Evolutionary conservation across 139 green algal species (phyloP).

Genomic region (Chlamydomonas sp.): DNA sequence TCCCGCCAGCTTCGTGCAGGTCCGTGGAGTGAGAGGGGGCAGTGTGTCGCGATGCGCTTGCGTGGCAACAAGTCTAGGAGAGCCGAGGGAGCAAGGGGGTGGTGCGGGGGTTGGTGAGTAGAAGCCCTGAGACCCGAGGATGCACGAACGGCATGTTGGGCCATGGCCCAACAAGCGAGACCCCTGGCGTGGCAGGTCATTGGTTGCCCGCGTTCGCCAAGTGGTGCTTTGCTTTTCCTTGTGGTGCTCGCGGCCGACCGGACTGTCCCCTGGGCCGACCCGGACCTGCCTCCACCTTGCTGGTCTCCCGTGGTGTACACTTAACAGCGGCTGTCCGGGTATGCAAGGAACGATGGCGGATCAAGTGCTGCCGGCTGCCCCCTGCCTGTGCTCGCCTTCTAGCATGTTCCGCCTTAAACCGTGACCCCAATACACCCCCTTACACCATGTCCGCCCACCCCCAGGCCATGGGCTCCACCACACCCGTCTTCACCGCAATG

Average conservation of each 20-base stretch:
- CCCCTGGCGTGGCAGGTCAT: no score
- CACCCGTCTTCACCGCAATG: conserved; percentile 93
- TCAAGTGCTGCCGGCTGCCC: not conserved
- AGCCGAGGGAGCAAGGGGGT: not conserved
- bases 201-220: no score
- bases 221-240: no score
- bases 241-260: no score
- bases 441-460: not conserved
- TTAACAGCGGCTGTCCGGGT: no score
- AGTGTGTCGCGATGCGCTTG: not conserved
- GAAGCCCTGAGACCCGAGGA: no score
- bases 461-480: conserved; percentile 78
- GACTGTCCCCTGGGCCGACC: no score
- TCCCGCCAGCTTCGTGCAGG: conserved; percentile 95
- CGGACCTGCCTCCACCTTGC: no score
- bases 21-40: conserved; percentile 55
- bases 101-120: not conserved
- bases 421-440: conserved; percentile 81
- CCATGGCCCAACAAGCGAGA: no score
- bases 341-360: not conserved
- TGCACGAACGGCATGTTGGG: no score
- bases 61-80: not conserved
- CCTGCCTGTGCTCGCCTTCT: not conserved
- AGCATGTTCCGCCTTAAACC: conserved; percentile 74
- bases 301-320: no score